These are phyloP conservation scores for Clarireedia monteithiana DNA, from an alignment of 2,329 filamentous ascomycete genomes.

Conservation along the genomic window DNA sequence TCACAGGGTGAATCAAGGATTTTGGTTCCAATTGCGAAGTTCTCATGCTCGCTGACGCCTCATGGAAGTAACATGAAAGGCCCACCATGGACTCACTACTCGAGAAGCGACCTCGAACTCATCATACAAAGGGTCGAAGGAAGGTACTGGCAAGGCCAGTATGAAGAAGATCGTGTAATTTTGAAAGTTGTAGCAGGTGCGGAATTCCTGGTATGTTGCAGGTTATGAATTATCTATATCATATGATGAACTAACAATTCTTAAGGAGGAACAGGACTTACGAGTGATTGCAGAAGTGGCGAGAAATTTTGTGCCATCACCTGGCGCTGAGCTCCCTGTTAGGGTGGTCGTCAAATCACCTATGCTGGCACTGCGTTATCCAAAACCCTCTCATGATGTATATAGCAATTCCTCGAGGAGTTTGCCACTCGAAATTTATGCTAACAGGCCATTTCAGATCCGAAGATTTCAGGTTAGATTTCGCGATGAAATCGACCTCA, in stretches of 20 bases:
- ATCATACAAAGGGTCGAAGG: slow-evolving; percentile 20
- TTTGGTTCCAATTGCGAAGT: slow-evolving; percentile 25
- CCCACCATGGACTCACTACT: slow-evolving; percentile 25
- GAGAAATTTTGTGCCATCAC: slow-evolving; percentile 15
- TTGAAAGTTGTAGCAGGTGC: slow-evolving; percentile 35
- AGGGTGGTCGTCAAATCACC: slow-evolving; percentile 28
- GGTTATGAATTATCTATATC: background rate
- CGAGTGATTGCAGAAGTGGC: slow-evolving; percentile 16
- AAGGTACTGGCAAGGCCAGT: slow-evolving; percentile 16
- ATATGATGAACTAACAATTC: background rate
- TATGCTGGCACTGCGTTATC: slow-evolving; percentile 31
- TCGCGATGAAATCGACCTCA: slow-evolving; percentile 30
- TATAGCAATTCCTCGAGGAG: background rate
- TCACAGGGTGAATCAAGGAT: slow-evolving; percentile 14
- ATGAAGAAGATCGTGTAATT: slow-evolving; percentile 15
- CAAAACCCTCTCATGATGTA: slow-evolving; percentile 23
- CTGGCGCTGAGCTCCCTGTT: slow-evolving; percentile 23
- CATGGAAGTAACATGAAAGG: slow-evolving; percentile 13
- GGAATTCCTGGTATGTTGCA: slow-evolving; percentile 33
- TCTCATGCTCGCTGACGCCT: slow-evolving; percentile 24
- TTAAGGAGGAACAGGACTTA: slow-evolving; percentile 28
- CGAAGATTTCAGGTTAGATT: slow-evolving; percentile 39
- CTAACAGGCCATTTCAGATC: slow-evolving; percentile 25
- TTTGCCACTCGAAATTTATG: background rate
- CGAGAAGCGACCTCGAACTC: slow-evolving; percentile 23